Percentiles rank a stretch among this genome's conserved stretches.
phyloP scores from a whole-genome alignment of 495 filamentous ascomycete genomes.

The Penicillium salamii region DNA sequence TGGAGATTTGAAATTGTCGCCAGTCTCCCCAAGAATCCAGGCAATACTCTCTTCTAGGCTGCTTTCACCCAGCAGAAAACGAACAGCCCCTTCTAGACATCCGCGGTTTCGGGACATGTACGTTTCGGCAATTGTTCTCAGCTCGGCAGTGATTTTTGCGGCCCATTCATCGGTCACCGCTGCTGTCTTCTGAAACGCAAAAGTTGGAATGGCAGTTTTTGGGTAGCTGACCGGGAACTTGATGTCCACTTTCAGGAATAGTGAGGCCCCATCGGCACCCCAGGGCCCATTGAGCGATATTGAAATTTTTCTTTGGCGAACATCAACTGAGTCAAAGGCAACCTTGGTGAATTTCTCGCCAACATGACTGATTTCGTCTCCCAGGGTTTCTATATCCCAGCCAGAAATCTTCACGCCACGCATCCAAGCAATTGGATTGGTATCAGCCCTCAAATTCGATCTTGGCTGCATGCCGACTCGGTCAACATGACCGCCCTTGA shows the following conservation, averaged over 20 bases:
- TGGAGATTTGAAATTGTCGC: slow-evolving; percentile 43
- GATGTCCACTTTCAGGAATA: slow-evolving; percentile 76
- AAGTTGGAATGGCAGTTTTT: slow-evolving; percentile 58
- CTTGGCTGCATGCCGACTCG: slow-evolving; percentile 65
- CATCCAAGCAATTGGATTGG: slow-evolving; percentile 91
- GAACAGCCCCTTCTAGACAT: slow-evolving; percentile 77
- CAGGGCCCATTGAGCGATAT: slow-evolving; percentile 86
- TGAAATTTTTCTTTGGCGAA: slow-evolving; percentile 65
- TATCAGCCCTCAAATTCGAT: slow-evolving; percentile 51
- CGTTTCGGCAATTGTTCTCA: slow-evolving; percentile 66
- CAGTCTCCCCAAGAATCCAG: slow-evolving; percentile 55
- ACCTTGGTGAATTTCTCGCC: slow-evolving; percentile 81
- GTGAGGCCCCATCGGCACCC: slow-evolving; percentile 65
- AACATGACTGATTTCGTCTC: slow-evolving; percentile 84
- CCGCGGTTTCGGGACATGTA: slow-evolving; percentile 68
- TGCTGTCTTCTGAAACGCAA: slow-evolving; percentile 73
- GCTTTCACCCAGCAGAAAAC: slow-evolving; percentile 81
- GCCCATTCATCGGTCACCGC: slow-evolving; percentile 69
- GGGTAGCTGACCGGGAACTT: slow-evolving; percentile 81
- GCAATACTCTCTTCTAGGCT: slow-evolving; percentile 70
- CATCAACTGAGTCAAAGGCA: slow-evolving; percentile 79
- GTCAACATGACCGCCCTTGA: slow-evolving; percentile 44
- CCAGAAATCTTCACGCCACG: slow-evolving; percentile 79
- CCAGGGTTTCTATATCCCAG: slow-evolving; percentile 79
- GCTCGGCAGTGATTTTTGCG: slow-evolving; percentile 59